Conservation (phyloP, 257 asterid species). For the Apocynum venetum region DNA sequence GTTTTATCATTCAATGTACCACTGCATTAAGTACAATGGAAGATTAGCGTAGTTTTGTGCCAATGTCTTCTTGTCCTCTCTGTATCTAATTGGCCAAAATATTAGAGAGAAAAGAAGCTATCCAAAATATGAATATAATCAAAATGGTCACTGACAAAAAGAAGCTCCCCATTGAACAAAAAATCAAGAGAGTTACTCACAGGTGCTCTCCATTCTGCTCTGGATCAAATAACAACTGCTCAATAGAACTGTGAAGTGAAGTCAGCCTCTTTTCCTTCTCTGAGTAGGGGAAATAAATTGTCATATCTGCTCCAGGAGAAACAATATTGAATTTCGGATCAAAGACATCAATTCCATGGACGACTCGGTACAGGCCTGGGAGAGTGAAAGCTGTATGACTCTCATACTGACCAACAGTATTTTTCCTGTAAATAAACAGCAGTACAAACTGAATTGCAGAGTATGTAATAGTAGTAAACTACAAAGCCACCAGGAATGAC, state of each 20-base stretch:
- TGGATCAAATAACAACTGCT: conserved; percentile 68
- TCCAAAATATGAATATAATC: not conserved
- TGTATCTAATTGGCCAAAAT: not conserved
- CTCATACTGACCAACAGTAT: conserved; percentile 93
- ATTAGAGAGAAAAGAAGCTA: not conserved
- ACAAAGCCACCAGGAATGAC: not conserved
- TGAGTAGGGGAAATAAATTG: conserved; percentile 74
- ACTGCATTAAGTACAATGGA: conserved; percentile 33
- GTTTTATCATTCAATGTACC: conserved; percentile 62
- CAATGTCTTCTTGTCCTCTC: not conserved
- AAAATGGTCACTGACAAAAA: not conserved
- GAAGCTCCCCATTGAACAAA: not conserved
- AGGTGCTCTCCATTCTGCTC: conserved; percentile 76
- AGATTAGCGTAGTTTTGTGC: not conserved
- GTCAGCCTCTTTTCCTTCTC: conserved; percentile 70
- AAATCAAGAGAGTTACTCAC: conserved; percentile 38
- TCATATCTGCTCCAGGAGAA: conserved; percentile 92
- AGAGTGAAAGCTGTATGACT: conserved; percentile 84
- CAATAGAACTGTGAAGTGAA: conserved; percentile 65
- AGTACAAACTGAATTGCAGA: not conserved
- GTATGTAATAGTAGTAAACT: not conserved
- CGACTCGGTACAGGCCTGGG: conserved; percentile 90
- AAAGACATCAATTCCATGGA: conserved; percentile 93
- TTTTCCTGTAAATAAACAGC: conserved; percentile 52
- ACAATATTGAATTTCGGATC: conserved; percentile 99